phyloP scores from a whole-genome alignment of 2,329 filamentous ascomycete species.

The Karstenula rhodostoma region DNA sequence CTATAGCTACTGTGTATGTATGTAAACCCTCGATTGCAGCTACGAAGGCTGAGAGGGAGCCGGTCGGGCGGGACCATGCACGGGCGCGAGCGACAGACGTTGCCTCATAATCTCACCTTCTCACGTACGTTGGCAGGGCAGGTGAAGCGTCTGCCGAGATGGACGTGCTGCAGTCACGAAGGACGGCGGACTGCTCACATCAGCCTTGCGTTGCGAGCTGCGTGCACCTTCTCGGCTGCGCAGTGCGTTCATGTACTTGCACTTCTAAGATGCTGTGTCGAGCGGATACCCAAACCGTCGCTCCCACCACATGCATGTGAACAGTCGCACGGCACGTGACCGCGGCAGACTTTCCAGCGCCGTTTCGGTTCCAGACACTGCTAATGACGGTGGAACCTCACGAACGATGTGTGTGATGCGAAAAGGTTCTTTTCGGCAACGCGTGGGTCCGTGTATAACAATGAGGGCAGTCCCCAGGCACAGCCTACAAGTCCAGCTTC shows the following conservation, averaged over 20 bases:
- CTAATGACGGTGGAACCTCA: neutral
- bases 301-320: neutral
- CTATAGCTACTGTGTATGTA: too few species aligned
- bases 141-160: neutral
- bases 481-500: neutral
- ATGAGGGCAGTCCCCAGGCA: neutral
- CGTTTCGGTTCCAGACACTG: neutral
- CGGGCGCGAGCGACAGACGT: neutral
- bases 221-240: neutral
- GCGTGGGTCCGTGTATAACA: neutral
- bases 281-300: neutral
- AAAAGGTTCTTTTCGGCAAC: neutral
- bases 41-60: slow-evolving; percentile 1
- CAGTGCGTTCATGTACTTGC: neutral
- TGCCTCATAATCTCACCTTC: slow-evolving; percentile 3
- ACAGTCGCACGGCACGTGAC: neutral
- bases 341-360: neutral
- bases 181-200: slow-evolving; percentile 9
- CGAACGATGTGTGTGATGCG: neutral
- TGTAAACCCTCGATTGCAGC: neutral
- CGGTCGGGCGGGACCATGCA: neutral
- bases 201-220: neutral
- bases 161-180: neutral
- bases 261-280: neutral
- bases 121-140: neutral